Evolutionary conservation across 495 filamentous ascomycete species (phyloP), one percentile per base, ranked within the genome.

Genomic region (Aspergillus cavernicola): DNA sequence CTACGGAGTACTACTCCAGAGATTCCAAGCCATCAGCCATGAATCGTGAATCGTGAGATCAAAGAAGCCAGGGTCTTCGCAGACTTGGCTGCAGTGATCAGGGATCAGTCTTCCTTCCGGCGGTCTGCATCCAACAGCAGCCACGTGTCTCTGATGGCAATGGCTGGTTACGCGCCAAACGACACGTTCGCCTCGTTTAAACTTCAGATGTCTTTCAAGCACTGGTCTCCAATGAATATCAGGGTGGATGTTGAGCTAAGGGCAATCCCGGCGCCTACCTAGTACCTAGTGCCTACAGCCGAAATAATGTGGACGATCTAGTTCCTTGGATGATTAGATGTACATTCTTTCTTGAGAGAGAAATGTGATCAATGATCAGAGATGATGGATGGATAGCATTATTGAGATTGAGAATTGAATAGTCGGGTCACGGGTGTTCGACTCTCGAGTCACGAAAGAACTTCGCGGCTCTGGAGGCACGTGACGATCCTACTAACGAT

Each of bases 111-210:
- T 38, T 54, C 47, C 53, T 50, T 8, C 38, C 53, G 45, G 52
- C 33, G 35, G 40, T 56, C 35, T 55, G 53, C 56, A 62, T 58
- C 37, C 53, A 48, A 57, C 41, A 50, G 7, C 13, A 52, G 40
- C 56, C 60, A 63, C 60, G 60, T 63, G 60, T 57, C 46, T 32
- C 16, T 36, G 45, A 54, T 35, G 6, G 32, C 22, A 38, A 22
- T 49, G 46, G 29, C 16, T 44, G 10, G 35, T 44, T 59, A 63
- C 53, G 53, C 60, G 56, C 60, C 54, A 49, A 53, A 56, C 33
- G 45, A 48, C 50, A 45, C 50, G 23, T n/a, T n/a, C n/a, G n/a
- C n/a, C n/a, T n/a, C n/a, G n/a, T n/a, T n/a, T n/a, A n/a, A n/a
- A n/a, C n/a, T 42, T 16, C 26, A 35, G 19, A 44, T 16, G 36